Percentiles rank a stretch among this genome's conserved stretches.
Evolutionary conservation across 1,284 basidiomycete genomes (phyloP).

Genomic region (Crepidotus sp.): DNA sequence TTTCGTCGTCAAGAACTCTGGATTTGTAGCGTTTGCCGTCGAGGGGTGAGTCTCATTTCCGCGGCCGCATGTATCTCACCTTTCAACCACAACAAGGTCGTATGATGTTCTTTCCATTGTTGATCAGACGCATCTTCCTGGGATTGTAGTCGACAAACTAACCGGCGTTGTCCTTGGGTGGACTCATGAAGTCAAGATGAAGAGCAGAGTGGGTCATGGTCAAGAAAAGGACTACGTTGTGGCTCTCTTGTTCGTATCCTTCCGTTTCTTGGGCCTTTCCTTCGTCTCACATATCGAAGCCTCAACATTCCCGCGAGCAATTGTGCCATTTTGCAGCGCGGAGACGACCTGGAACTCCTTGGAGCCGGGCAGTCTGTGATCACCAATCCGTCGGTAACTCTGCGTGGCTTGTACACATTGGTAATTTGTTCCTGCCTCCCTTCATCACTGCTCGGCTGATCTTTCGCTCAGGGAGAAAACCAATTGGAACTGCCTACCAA

Average conservation of each 20-base stretch:
- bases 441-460: background rate
- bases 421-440: background rate
- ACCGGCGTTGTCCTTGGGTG: constrained; percentile 54
- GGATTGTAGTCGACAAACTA: constrained; percentile 48
- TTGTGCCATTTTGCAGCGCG: constrained; percentile 71
- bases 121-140: constrained; percentile 69
- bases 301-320: constrained; percentile 77
- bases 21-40: constrained; percentile 67
- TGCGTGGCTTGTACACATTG: constrained; percentile 67
- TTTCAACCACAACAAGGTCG: constrained; percentile 27
- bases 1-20: constrained; percentile 70
- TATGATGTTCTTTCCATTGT: constrained; percentile 71
- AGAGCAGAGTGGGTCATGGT: constrained; percentile 37
- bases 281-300: constrained; percentile 29
- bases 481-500: constrained; percentile 79
- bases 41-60: constrained; percentile 29
- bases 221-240: constrained; percentile 58
- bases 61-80: background rate
- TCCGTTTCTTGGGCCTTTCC: background rate
- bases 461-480: constrained; percentile 52
- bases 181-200: constrained; percentile 70
- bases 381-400: constrained; percentile 70
- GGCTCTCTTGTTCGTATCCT: constrained; percentile 54
- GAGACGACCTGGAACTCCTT: constrained; percentile 69
- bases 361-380: constrained; percentile 74